Base-by-base conservation (phyloP, 2,329 filamentous ascomycete species). In the Hypoxylon sp. region DNA sequence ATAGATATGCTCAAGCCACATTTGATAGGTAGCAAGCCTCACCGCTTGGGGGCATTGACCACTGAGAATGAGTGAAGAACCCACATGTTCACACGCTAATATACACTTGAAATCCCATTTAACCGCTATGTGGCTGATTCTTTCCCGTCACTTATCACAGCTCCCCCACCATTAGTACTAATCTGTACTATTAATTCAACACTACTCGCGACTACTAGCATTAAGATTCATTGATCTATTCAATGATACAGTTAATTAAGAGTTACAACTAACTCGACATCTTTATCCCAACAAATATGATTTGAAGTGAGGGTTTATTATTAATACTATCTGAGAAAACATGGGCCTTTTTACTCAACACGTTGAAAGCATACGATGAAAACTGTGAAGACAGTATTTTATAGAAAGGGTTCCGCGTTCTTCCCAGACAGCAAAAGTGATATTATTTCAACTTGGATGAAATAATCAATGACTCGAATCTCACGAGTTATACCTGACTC, bases 101-200 rank as follows among this genome's bases (percentile, higher is more conserved):
- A n/a, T n/a, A n/a, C n/a, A n/a, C n/a, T n/a, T 44, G 31, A 17
- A 46, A 46, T 57, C 25, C 54, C 32, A 54, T 57, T 57, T 51
- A 57, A 36, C 54, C 54, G 54, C 25, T 12, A 35, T 51, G 54
- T 52, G 54, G 54, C 54, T 57, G 26, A 38, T 27, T 27, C 23
- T n/a, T 23, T 25, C 43, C 29, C n/a, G n/a, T n/a, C n/a, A n/a
- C n/a, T n/a, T n/a, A n/a, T n/a, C n/a, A n/a, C 35, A 41, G 29
- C 41, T 13, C 4, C 11, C 12, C 23, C 30, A 37, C 29, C 32
- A 8, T 45, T 13, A 23, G 16, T 7, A 15, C 9, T 9, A 30
- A 29, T 13, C 6, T 35, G 9, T 3, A n/a, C 20, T 41, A 43
- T 45, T 37, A 31, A 47, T 37, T 15, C 29, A 11, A 38, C 13